Evolutionary conservation across 2,329 filamentous ascomycete genomes (phyloP).

Genomic region (Dryadomyces quercus-mongolicae): DNA sequence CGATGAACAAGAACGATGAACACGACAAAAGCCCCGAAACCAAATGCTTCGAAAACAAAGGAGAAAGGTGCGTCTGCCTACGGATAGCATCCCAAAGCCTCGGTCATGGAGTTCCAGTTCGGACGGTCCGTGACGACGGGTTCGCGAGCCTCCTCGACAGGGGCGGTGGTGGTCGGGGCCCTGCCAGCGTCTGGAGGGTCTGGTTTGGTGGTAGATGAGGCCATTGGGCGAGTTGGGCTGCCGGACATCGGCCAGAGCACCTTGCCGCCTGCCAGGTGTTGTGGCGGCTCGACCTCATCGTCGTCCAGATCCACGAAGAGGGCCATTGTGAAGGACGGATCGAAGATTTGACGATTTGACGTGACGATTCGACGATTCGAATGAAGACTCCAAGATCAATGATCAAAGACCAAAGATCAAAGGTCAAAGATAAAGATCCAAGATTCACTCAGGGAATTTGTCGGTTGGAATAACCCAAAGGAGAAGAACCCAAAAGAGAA

Average conservation of each 20-base stretch:
- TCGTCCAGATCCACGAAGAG: conserved; percentile 21
- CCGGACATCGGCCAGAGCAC: conserved; percentile 13
- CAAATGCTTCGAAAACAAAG: conserved; percentile 1
- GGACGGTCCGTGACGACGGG: conserved; percentile 26
- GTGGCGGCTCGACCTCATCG: conserved; percentile 18
- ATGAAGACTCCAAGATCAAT: too few relatives aligned
- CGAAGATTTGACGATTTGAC: too few relatives aligned
- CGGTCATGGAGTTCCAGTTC: conserved; percentile 47
- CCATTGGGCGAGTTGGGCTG: neutral
- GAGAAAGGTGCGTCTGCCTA: conserved; percentile 32
- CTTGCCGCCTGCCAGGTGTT: conserved; percentile 13
- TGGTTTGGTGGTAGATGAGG: neutral
- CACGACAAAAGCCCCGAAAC: neutral
- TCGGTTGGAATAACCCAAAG: neutral
- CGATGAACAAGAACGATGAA: conserved; percentile 9
- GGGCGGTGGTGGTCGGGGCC: neutral
- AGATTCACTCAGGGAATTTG: too few relatives aligned
- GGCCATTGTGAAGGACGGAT: too few relatives aligned
- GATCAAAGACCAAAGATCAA: too few relatives aligned
- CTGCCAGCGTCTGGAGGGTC: neutral
- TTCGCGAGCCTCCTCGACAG: conserved; percentile 13
- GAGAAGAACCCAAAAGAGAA: conserved; percentile 3
- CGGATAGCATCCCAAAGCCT: conserved; percentile 57
- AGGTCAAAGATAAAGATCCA: too few relatives aligned
- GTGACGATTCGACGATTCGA: too few relatives aligned